Evolutionary conservation across 2,329 filamentous ascomycete genomes (phyloP), one percentile per base, ranked within the genome.

Genomic region (Phyllosticta capitalensis): DNA sequence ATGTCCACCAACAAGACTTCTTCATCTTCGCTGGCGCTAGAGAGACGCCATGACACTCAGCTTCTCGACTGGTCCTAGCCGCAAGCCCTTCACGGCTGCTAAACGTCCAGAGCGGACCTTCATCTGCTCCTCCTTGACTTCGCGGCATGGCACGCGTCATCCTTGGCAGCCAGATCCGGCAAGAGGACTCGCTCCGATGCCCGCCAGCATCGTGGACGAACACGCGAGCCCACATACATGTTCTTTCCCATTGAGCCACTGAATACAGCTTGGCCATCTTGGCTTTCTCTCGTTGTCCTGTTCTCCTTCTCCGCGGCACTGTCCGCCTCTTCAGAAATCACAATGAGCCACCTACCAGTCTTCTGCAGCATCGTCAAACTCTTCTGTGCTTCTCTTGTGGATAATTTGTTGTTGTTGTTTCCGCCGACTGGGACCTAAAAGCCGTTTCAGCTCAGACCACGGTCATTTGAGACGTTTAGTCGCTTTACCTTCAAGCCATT

Each of bases 361-460:
- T 19, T 38, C n/a, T 7, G 38, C 14, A n/a, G 38, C n/a, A n/a
- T 45, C 17, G 17, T 45, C n/a, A 12, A n/a, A 45, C 38, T 45
- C 38, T 45, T n/a, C 38, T 45, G 38, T 45, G 38, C 38, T n/a
- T 45, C 38, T n/a, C 6, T n/a, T 45, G 14, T 17, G 14, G 30
- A 3, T n/a, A 45, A 6, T n/a, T 45, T 45, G 17, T 45, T 45
- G 38, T 45, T 45, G 38, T 26, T 26, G 38, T 45, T 45, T 17
- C 38, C 17, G 6, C 38, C 14, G 38, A n/a, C 38, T 45, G 38
- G 38, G 38, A 45, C 38, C 38, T 5, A 45, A 45, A 54, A 59
- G 22, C 53, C 52, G 56, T 59, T 54, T 59, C 56, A 54, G 56
- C 56, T 59, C 49, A 50, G 54, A 48, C 56, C 56, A 59, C 53